Conservation (phyloP, 495 filamentous ascomycete species). For the Wilcoxina mikolae region DNA sequence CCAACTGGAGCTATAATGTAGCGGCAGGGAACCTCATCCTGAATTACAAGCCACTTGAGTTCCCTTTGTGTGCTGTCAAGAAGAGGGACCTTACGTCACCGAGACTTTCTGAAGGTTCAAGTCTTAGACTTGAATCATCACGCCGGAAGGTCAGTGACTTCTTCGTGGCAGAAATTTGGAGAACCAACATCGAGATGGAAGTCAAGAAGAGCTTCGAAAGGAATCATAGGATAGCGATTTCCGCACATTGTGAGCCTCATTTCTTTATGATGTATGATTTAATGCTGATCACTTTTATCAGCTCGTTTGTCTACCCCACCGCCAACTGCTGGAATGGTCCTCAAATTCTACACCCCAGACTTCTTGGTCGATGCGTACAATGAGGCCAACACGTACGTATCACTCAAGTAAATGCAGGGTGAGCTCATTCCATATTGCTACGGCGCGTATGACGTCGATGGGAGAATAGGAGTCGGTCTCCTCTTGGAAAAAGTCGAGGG, state of each 20-base stretch:
- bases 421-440: neutral
- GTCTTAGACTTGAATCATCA: neutral
- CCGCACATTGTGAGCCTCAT: neutral
- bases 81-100: neutral
- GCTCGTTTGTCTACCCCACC: neutral
- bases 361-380: neutral
- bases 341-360: neutral
- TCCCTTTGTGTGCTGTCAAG: neutral
- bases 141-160: neutral
- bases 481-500: neutral
- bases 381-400: neutral
- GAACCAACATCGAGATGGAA: neutral
- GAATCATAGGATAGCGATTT: neutral
- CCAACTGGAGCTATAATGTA: slow-evolving; percentile 7
- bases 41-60: neutral
- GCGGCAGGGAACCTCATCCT: slow-evolving; percentile 1
- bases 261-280: neutral
- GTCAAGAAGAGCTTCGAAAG: neutral
- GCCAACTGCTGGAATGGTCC: neutral
- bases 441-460: neutral
- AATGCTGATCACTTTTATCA: neutral
- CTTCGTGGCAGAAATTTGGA: neutral
- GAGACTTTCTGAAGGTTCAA: neutral
- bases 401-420: neutral
- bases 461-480: neutral